Evolutionary conservation across 768 basidiomycete species (phyloP), one percentile per base, ranked within the genome.

Genomic region (Termitomyces sp.): DNA sequence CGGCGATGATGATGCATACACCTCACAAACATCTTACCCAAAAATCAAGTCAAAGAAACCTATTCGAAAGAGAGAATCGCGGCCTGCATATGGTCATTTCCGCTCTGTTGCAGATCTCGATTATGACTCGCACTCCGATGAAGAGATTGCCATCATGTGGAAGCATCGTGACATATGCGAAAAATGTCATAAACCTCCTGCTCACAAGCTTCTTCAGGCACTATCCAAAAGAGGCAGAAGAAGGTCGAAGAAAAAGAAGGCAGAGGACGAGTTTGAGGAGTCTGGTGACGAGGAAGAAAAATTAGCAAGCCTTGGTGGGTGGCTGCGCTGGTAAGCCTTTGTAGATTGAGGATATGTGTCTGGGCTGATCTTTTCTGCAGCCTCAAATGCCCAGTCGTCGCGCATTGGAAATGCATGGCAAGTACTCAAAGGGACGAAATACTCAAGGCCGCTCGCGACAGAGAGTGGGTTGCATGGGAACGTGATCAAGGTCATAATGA

Each of bases 401-500:
- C 82, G 41, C 92, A 94, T 68, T 93, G 89, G 89, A 79, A 72
- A 39, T 94, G 91, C 68, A 75, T 94, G 30, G 80, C 86, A 15
- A 70, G 67, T 48, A 76, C 76, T 20, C 87, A 91, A 67, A 82
- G 84, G 39, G 86, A 88, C 37, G 89, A 92, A 61, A 87, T 95
- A 33, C 72, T 86, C 37, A 84, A 81, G 65, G 89, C 89, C 58
- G 82, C 82, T 20, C 78, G 77, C 45, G 78, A 80, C 45, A 77
- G 75, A 57, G 86, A 88, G 59, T 68, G 68, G 59, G 69, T 70
- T 2, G 74, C 73, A 37, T 76, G 77, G 77, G 71, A 72, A 34
- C 58, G 59, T 56, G 61, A 66, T 47, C 66, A 63, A 41, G 64
- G 66, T 57, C 68, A 65, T 36, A 67, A 67, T 55, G 63, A 64